Base-by-base conservation (phyloP, 2,329 filamentous ascomycete species). In the Monosporascus ibericus region DNA sequence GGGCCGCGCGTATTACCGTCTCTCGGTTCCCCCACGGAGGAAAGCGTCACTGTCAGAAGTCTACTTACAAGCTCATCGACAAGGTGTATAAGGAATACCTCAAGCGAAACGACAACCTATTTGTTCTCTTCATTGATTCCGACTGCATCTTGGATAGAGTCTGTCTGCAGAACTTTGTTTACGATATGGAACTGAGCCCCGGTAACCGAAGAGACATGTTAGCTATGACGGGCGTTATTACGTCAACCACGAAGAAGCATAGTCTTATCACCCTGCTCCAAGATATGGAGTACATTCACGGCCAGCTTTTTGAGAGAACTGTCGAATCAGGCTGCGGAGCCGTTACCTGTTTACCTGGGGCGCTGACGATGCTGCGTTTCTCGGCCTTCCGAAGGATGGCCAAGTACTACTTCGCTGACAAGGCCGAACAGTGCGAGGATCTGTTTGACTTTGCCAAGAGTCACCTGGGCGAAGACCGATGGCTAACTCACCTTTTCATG, bases 401-500 rank as follows among this genome's bases (percentile, higher is more conserved):
- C 65, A 95, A 95, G 67, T 96, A 96, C 72, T 97, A 99, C 72
- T 99, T 99, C 69, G 91, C 92, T 39, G 92, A 96, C 72, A 95
- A 96, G 69, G 90, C 91, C 5, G 92, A 96, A 69, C 88, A 95
- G 65, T 96, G 91, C 65, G 90, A 95, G 55, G 92, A 97, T 69
- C 77, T 97, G 14, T 99, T 99, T 66, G 92, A 99, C 68, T 97
- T 92, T 66, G 91, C 90, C 52, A 97, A 97, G 73, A 92, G 89
- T 63, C 92, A 97, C 72, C 73, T 97, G 44, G 94, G 94, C 39
- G 94, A 97, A 70, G 94, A 99, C 71, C 82, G 92, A 57, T 97
- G 92, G 92, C 80, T 97, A 52, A 99, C 92, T 1, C 94, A 99
- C 75, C 79, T 99, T 53, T 96, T 99, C 77, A 99, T 99, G 94